These are phyloP conservation scores for Podospora pseudoanserina DNA, from an alignment of 495 filamentous ascomycete genomes.

Conservation along the genomic window DNA sequence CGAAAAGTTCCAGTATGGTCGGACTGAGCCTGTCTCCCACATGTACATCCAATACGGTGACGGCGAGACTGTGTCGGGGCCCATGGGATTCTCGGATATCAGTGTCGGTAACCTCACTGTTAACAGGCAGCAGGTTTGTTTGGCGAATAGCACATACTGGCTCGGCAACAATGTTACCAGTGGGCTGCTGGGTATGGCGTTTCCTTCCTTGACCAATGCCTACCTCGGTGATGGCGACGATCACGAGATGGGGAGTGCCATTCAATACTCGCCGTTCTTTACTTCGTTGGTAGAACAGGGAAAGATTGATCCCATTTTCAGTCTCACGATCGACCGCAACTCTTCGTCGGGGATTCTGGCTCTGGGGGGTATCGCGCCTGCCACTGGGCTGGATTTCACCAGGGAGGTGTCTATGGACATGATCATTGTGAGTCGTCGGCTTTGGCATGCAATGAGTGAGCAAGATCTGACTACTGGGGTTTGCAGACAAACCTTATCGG, in stretches of 20 bases:
- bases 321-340: conserved; percentile 44
- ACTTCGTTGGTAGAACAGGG: conserved; percentile 53
- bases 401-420: conserved; percentile 36
- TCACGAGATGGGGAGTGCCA: conserved; percentile 30
- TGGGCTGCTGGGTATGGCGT: conserved; percentile 61
- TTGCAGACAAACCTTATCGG: conserved; percentile 27
- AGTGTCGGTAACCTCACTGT: conserved; percentile 54
- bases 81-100: conserved; percentile 56
- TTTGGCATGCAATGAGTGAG: neutral
- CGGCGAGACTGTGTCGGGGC: conserved; percentile 54
- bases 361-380: conserved; percentile 48
- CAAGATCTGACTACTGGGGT: conserved; percentile 8
- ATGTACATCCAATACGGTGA: conserved; percentile 60
- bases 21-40: conserved; percentile 36
- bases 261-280: conserved; percentile 55
- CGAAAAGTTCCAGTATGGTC: conserved; percentile 27
- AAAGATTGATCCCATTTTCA: conserved; percentile 54
- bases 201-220: conserved; percentile 51
- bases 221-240: conserved; percentile 32
- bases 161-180: conserved; percentile 47
- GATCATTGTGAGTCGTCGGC: conserved; percentile 34
- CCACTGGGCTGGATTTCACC: conserved; percentile 29
- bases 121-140: conserved; percentile 44
- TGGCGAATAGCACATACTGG: conserved; percentile 39
- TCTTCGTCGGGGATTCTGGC: conserved; percentile 45